A percentile compares a stretch with the other conserved stretches of the same genome.
These are phyloP conservation scores for Boletus sp. DNA, from an alignment of 768 basidiomycete genomes.

Conservation along the genomic window DNA sequence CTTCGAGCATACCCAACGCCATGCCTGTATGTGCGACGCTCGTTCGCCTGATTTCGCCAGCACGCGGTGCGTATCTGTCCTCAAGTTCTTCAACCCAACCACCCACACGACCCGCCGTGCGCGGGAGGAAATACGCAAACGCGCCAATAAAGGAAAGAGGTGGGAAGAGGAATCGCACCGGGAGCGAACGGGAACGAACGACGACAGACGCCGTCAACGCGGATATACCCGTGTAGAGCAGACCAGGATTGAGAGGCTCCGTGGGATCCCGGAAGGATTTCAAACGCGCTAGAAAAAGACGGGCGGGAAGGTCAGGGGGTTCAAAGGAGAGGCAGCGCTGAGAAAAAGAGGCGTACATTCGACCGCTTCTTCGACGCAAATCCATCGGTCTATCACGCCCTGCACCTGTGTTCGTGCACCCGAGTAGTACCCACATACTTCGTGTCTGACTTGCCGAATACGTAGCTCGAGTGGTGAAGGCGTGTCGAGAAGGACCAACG, in stretches of 20 bases:
- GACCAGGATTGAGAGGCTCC: slow-evolving; percentile 84
- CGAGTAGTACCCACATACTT: slow-evolving; percentile 51
- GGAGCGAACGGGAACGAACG: slow-evolving; percentile 69
- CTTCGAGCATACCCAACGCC: slow-evolving; percentile 58
- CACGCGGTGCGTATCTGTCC: slow-evolving; percentile 59
- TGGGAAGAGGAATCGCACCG: slow-evolving; percentile 70
- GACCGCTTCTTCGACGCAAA: slow-evolving; percentile 77
- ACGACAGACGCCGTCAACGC: slow-evolving; percentile 87
- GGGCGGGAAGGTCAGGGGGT: not conserved
- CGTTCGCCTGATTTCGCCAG: slow-evolving; percentile 66
- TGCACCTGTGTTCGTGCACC: slow-evolving; percentile 68
- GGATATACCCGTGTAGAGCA: slow-evolving; percentile 86
- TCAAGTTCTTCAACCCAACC: slow-evolving; percentile 68
- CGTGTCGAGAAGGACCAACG: slow-evolving; percentile 68
- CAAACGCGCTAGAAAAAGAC: slow-evolving; percentile 55
- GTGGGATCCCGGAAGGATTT: slow-evolving; percentile 77
- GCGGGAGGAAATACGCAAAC: slow-evolving; percentile 81
- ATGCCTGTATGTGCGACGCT: slow-evolving; percentile 59
- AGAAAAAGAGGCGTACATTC: slow-evolving; percentile 60
- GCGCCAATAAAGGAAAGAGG: slow-evolving; percentile 69
- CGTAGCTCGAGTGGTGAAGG: slow-evolving; percentile 73
- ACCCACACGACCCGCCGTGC: slow-evolving; percentile 68
- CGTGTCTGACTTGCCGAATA: slow-evolving; percentile 67
- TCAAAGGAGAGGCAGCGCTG: not conserved
- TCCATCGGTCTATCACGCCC: slow-evolving; percentile 74